Percentiles rank a stretch among this genome's conserved stretches.
Evolutionary conservation across 257 asterid species (phyloP).

Genomic region (Solanum medicagineum): DNA sequence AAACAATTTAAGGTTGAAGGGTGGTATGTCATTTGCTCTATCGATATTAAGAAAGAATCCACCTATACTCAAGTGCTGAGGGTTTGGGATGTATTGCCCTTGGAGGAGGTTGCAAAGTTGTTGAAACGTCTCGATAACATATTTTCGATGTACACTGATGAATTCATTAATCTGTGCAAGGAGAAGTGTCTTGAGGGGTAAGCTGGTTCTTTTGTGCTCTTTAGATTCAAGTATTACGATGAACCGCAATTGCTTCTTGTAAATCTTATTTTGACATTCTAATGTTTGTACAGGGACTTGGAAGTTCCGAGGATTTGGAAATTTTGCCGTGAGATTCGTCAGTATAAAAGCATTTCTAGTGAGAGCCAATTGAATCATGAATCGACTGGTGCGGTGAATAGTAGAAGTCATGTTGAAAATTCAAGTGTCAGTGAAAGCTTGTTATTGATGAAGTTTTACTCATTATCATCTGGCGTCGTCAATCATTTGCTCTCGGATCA

Average conservation of each 20-base stretch:
- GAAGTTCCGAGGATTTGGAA: slow-evolving; percentile 56
- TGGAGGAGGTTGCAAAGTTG: slow-evolving; percentile 30
- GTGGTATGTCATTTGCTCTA: slow-evolving; percentile 33
- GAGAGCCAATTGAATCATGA: neutral
- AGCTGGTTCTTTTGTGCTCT: neutral
- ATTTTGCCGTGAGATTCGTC: slow-evolving; percentile 11
- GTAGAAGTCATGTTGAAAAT: slow-evolving; percentile 34
- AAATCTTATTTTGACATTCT: neutral
- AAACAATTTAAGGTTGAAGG: slow-evolving; percentile 42
- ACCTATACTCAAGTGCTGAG: slow-evolving; percentile 35
- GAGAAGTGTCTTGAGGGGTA: slow-evolving; percentile 41
- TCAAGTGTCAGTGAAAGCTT: slow-evolving; percentile 58
- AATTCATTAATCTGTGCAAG: slow-evolving; percentile 36
- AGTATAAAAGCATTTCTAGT: slow-evolving; percentile 14
- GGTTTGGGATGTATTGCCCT: slow-evolving; percentile 53
- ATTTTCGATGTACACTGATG: slow-evolving; percentile 32
- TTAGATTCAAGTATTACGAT: neutral
- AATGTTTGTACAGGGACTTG: slow-evolving; percentile 20
- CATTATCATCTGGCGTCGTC: slow-evolving; percentile 34
- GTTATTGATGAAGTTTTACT: slow-evolving; percentile 51
- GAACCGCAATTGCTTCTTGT: neutral
- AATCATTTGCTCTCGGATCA: slow-evolving; percentile 40
- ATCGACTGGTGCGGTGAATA: slow-evolving; percentile 9
- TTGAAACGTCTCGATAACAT: slow-evolving; percentile 40
- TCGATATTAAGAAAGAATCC: slow-evolving; percentile 31